Evolutionary conservation across 139 green algal species (phyloP), one percentile per base, ranked within the genome.

Genomic region (Nannochloris sp.): DNA sequence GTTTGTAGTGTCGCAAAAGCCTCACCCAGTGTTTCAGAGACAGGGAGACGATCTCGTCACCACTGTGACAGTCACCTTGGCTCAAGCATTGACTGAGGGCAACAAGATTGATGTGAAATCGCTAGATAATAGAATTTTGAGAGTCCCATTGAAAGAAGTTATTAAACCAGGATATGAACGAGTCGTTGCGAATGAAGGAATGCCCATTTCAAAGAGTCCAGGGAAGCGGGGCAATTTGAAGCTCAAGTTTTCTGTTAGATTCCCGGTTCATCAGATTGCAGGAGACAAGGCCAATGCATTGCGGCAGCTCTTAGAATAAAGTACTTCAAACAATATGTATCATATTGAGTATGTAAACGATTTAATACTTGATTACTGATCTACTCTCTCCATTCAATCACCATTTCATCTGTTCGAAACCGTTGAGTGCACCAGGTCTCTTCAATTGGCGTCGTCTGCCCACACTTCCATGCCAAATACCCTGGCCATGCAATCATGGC

Each of bases 401-500:
- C 46, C 23, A 89, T 78, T 34, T 96, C 89, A 49, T 96, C 89
- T 3, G 89, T 96, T 11, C 89, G 59, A 70, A 83, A 96, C 1
- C 89, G 69, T 76, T 96, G 89, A 40, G 89, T 95, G 71, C 80
- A 88, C 9, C 65, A 81, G 8, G 81, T 78, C 7, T 94, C 82
- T 10, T 68, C 51, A 15, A 96, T 40, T 3, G 75, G 66, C 18
- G 74, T 82, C 5, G 46, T 51, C n/a, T 76, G 63, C 6, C 75
- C 83, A 37, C 72, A 57, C 43, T 79, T 62, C 44, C 88, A 84
- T 7, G 83, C 79, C 29, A 93, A 71, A 54, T 95, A 50, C 3
- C 89, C 89, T 18, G 89, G 84, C 84, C 89, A 95, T 8, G 89
- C 89, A 67, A 96, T 95, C 89, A 96, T 96, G 36, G 89, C 89